Base-by-base conservation (phyloP, 305 asterid genomes). In the Fraxinus latifolia region DNA sequence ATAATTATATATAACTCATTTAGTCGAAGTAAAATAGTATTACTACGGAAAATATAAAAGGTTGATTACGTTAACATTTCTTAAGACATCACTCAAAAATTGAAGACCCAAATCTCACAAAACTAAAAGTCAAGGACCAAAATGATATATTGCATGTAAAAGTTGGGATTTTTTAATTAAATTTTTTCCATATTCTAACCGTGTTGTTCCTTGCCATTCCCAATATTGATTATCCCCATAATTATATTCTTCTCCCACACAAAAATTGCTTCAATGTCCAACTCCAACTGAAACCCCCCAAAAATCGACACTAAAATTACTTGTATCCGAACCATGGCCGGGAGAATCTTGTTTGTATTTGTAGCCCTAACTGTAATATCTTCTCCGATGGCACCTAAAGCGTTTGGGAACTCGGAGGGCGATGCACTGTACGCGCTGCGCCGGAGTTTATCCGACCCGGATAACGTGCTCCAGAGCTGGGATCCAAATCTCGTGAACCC, bases 381-480 rank as follows among this genome's bases (percentile, higher is more conserved):
- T 31, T 78, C 89, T 14, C 19, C 85, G 9, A 34, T 88, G 74
- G 85, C 88, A 62, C 89, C 81, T 55, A 79, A 76, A 65, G 97
- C 84, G 25, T 76, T 47, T 77, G 96, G 90, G 3, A 95, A 95
- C 89, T 91, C 97, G 0, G 99, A 95, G 79, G 97, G 97, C 8
- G 99, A 95, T 89, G 99, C 97, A 83, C 97, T 95, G 36, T 90
- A 82, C 89, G 93, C 98, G 73, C 91, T 95, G 50, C 95, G 98
- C 62, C 93, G 95, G 91, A 90, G 97, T 86, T 89, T 95, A 71
- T 88, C 90, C 36, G 97, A 95, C 93, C 95, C 96, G 78, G 94
- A 90, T 73, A 90, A 87, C 81, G 99, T 94, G 83, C 96, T 95
- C 11, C 90, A 89, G 90, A 95, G 99, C 96, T 95, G 99, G 98